Evolutionary conservation across 2,329 filamentous ascomycete genomes (phyloP).

Genomic region (Colletotrichum trifolii): DNA sequence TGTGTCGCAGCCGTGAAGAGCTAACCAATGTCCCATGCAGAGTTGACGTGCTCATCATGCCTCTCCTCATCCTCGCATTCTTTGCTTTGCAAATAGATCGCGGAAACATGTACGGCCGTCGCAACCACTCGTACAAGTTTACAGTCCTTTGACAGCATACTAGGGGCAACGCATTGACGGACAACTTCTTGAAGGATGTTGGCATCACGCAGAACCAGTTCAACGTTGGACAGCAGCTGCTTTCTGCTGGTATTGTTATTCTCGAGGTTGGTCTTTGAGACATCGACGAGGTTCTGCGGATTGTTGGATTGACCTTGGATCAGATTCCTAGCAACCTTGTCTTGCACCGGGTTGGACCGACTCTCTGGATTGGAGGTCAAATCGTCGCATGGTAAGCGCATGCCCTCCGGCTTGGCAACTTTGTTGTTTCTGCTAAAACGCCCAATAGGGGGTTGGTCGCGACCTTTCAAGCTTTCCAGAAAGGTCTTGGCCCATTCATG

Average conservation of each 20-base stretch:
- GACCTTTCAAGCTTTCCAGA: slow-evolving; percentile 50
- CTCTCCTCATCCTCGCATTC: slow-evolving; percentile 57
- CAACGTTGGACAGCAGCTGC: slow-evolving; percentile 62
- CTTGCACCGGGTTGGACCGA: slow-evolving; percentile 57
- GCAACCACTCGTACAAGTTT: too few relatives aligned
- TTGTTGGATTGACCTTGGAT: neutral
- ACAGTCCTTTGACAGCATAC: neutral
- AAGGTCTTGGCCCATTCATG: slow-evolving; percentile 46
- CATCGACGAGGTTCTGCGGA: neutral
- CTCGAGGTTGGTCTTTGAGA: slow-evolving; percentile 44
- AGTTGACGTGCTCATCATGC: slow-evolving; percentile 57
- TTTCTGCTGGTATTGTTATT: slow-evolving; percentile 61
- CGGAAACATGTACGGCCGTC: slow-evolving; percentile 47
- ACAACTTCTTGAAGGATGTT: slow-evolving; percentile 58
- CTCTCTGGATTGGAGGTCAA: slow-evolving; percentile 57
- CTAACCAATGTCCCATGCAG: slow-evolving; percentile 41
- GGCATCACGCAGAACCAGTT: slow-evolving; percentile 61
- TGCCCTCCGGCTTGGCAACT: slow-evolving; percentile 36
- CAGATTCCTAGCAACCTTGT: slow-evolving; percentile 60
- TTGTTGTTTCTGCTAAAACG: slow-evolving; percentile 42
- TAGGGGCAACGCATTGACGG: slow-evolving; percentile 37
- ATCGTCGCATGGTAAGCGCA: slow-evolving; percentile 53
- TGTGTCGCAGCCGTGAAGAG: neutral
- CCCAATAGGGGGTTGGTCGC: slow-evolving; percentile 46
- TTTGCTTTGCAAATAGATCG: slow-evolving; percentile 54